phyloP scores from a whole-genome alignment of 495 filamentous ascomycete genomes.

The Aspergillus sclerotiicarbonarius region DNA sequence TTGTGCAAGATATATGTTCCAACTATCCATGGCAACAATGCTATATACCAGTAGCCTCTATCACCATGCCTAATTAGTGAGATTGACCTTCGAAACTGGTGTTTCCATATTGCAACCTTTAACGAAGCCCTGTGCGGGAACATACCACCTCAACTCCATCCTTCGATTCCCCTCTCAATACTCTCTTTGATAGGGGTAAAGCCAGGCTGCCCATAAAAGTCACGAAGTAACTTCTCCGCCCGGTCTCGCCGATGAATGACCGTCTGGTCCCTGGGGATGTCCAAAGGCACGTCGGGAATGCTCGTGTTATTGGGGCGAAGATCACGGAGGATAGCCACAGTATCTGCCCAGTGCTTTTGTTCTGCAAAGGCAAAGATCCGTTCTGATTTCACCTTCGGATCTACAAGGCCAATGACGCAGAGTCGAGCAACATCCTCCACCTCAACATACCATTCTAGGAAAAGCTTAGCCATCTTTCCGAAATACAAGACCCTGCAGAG shows the following conservation, averaged over 20 bases:
- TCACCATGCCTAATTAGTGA: no score
- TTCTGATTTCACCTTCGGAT: constrained; percentile 38
- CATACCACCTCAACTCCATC: no score
- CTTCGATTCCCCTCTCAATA: not conserved
- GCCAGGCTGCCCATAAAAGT: not conserved
- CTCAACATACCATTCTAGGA: constrained; percentile 46
- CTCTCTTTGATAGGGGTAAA: not conserved
- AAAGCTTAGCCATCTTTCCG: not conserved
- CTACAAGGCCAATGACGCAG: constrained; percentile 45
- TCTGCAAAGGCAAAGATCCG: constrained; percentile 38
- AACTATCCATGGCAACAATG: no score
- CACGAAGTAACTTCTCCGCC: not conserved
- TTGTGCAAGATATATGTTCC: no score
- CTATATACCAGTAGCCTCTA: no score
- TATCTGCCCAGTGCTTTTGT: constrained; percentile 19
- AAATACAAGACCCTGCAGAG: no score
- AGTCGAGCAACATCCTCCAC: constrained; percentile 49
- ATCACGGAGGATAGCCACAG: constrained; percentile 14
- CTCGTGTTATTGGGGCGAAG: constrained; percentile 18
- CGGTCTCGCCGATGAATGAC: not conserved
- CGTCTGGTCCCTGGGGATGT: not conserved
- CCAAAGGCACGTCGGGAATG: not conserved
- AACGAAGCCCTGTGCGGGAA: no score
- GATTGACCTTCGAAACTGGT: no score
- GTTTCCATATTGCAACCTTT: no score